A percentile compares a stretch with the other conserved stretches of the same genome.
Conservation (phyloP, 2,329 filamentous ascomycete genomes). For the Penicillium sp. region DNA sequence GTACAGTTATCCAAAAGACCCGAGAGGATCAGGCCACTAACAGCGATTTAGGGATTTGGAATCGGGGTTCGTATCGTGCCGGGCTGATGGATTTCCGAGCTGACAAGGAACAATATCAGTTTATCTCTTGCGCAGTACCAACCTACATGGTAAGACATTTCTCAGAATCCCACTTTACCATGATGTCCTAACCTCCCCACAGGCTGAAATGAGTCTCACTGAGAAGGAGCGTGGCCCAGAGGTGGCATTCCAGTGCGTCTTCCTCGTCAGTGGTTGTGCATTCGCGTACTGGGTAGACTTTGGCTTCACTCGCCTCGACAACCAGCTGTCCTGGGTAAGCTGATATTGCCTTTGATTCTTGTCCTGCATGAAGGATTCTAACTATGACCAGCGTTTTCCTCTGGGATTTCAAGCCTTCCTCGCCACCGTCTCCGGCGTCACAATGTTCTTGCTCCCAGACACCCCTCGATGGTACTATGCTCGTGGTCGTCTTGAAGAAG, state of each 20-base stretch:
- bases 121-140: slow-evolving; percentile 1
- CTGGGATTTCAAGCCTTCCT: background rate
- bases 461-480: slow-evolving; percentile 4
- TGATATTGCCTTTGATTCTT: no score
- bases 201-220: slow-evolving; percentile 20
- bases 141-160: background rate
- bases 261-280: slow-evolving; percentile 24
- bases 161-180: slow-evolving; percentile 16
- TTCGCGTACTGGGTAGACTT: slow-evolving; percentile 8
- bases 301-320: slow-evolving; percentile 27
- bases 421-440: background rate
- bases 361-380: background rate
- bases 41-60: background rate
- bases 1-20: background rate
- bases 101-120: background rate
- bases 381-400: background rate
- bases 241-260: slow-evolving; percentile 24
- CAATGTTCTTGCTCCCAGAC: slow-evolving; percentile 1
- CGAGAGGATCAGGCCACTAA: background rate
- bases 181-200: slow-evolving; percentile 18
- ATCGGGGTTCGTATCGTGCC: background rate
- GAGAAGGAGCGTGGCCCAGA: slow-evolving; percentile 30
- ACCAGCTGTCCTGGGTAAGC: slow-evolving; percentile 32
- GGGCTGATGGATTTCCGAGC: background rate
- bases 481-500: background rate